A percentile compares a stretch with the other conserved stretches of the same genome.
Evolutionary conservation across 1,284 basidiomycete genomes (phyloP).

Genomic region (Sanguinoderma infundibulare): DNA sequence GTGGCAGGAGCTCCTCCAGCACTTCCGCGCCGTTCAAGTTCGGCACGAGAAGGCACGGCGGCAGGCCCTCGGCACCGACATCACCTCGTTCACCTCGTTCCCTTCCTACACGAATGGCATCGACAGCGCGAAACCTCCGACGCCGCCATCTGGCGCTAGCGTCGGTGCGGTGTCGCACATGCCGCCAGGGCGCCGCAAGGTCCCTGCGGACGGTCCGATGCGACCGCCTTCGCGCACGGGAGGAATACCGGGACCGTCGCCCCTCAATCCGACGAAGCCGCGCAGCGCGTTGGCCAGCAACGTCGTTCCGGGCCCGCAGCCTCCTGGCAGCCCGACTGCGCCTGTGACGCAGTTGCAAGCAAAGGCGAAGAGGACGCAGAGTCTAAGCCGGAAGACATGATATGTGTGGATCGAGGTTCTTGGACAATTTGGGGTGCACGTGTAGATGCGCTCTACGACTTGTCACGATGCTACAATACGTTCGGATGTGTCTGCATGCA

Average conservation of each 20-base stretch:
- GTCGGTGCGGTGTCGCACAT: slow-evolving; percentile 31
- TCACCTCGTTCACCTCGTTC: slow-evolving; percentile 40
- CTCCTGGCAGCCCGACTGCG: slow-evolving; percentile 38
- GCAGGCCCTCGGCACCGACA: slow-evolving; percentile 61
- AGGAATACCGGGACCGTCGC: slow-evolving; percentile 65
- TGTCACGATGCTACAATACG: neutral
- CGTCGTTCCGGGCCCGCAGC: slow-evolving; percentile 26
- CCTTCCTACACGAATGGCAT: slow-evolving; percentile 18
- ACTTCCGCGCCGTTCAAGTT: slow-evolving; percentile 84
- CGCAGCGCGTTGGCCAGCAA: slow-evolving; percentile 49
- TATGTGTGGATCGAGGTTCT: too few relatives aligned
- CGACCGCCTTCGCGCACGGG: slow-evolving; percentile 41
- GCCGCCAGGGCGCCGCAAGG: slow-evolving; percentile 58
- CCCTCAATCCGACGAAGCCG: slow-evolving; percentile 74
- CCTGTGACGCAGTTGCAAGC: slow-evolving; percentile 44
- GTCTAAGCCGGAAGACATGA: slow-evolving; percentile 47
- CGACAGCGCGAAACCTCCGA: slow-evolving; percentile 17
- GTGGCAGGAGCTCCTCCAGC: slow-evolving; percentile 89
- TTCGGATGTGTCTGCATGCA: slow-evolving; percentile 3
- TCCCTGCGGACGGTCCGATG: slow-evolving; percentile 49
- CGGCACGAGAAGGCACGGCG: slow-evolving; percentile 88
- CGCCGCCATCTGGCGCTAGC: slow-evolving; percentile 12
- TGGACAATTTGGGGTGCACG: neutral
- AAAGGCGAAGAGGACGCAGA: slow-evolving; percentile 54
- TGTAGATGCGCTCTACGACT: neutral